Percentiles rank a stretch among this genome's conserved stretches.
Evolutionary conservation across 2,329 filamentous ascomycete genomes (phyloP).

Genomic region (Epichloe uncinata): DNA sequence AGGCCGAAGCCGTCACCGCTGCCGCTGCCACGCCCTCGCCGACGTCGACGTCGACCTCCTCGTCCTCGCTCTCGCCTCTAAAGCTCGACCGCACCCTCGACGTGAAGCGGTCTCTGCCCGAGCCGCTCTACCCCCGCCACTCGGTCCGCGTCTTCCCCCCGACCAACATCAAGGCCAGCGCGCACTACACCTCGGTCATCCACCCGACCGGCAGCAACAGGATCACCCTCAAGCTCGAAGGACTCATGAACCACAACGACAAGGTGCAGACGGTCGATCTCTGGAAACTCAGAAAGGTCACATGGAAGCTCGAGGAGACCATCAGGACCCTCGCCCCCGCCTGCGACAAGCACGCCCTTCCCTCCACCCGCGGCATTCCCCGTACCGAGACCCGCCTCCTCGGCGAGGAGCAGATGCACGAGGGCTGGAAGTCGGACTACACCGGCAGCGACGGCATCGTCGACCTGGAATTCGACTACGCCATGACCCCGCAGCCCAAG

Average conservation of each 20-base stretch:
- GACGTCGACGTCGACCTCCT: conserved; percentile 31
- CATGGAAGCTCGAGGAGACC: conserved; percentile 86
- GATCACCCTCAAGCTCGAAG: conserved; percentile 69
- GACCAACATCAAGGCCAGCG: conserved; percentile 79
- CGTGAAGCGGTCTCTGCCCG: conserved; percentile 63
- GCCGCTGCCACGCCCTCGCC: conserved; percentile 20
- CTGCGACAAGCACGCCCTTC: conserved; percentile 58
- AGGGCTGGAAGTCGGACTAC: conserved; percentile 75
- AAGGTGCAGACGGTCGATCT: conserved; percentile 58
- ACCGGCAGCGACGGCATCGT: conserved; percentile 42
- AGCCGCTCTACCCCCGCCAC: conserved; percentile 69
- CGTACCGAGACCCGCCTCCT: conserved; percentile 67
- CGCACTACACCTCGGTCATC: conserved; percentile 70
- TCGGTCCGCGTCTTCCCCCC: conserved; percentile 87
- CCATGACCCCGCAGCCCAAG: conserved; percentile 33
- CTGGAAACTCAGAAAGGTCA: conserved; percentile 84
- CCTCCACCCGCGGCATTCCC: conserved; percentile 48
- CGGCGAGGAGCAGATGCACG: conserved; percentile 68
- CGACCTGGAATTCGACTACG: conserved; percentile 36
- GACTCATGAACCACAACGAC: conserved; percentile 60
- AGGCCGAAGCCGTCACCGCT: conserved; percentile 49
- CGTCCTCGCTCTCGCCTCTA: conserved; percentile 25
- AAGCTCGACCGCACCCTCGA: conserved; percentile 54
- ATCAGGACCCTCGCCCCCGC: conserved; percentile 67
- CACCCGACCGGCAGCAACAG: conserved; percentile 76